Conservation (phyloP, 2,329 filamentous ascomycete genomes). For the Thermochaetoides dissita region DNA sequence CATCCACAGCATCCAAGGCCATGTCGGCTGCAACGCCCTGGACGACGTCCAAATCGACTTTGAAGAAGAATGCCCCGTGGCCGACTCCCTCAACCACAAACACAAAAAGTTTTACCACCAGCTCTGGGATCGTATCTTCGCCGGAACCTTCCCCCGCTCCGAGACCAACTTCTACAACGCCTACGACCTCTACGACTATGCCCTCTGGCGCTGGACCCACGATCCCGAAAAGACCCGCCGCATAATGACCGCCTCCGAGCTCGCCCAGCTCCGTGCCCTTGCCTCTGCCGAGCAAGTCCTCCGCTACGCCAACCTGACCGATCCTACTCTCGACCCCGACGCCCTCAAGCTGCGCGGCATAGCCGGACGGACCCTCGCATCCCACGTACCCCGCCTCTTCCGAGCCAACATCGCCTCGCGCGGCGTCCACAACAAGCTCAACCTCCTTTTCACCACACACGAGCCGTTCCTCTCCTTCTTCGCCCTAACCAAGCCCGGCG, state of each 20-base stretch:
- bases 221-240: constrained; percentile 31
- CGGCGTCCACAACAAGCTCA: constrained; percentile 32
- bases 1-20: no score
- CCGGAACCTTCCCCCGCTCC: constrained; percentile 22
- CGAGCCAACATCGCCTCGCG: constrained; percentile 25
- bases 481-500: constrained; percentile 22
- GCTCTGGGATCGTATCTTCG: constrained; percentile 26
- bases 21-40: no score
- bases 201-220: constrained; percentile 39
- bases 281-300: constrained; percentile 55
- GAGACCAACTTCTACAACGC: constrained; percentile 34
- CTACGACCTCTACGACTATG: constrained; percentile 40
- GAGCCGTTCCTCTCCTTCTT: constrained; percentile 44
- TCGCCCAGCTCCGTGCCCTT: constrained; percentile 43
- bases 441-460: constrained; percentile 38
- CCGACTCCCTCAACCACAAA: constrained; percentile 12
- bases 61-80: background rate
- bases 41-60: no score
- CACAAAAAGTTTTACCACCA: constrained; percentile 27
- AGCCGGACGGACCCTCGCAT: constrained; percentile 38
- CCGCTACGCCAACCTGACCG: constrained; percentile 41
- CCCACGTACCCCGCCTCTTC: constrained; percentile 29
- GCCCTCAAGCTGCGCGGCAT: constrained; percentile 29
- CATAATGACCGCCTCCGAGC: constrained; percentile 26
- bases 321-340: constrained; percentile 30